Percentiles rank a stretch among this genome's conserved stretches.
These are phyloP conservation scores for Nannochloropsis granulata DNA, from an alignment of 108 stramenopile genomes.

Conservation along the genomic window DNA sequence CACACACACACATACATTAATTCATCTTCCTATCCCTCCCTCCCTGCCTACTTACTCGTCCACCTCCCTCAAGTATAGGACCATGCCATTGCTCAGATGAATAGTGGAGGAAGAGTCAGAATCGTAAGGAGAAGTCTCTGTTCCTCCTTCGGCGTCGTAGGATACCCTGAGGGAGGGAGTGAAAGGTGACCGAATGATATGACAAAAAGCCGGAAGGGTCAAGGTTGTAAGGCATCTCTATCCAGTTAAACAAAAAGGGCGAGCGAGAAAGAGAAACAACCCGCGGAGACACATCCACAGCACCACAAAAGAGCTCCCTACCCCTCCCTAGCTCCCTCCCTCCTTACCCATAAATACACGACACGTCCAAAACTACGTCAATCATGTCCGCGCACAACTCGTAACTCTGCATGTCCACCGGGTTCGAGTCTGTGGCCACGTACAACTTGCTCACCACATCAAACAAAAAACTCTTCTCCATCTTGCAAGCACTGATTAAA, in stretches of 20 bases:
- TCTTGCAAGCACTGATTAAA: constrained; percentile 59
- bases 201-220: not conserved
- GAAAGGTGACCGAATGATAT: not conserved
- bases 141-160: constrained; percentile 17
- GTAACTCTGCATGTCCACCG: constrained; percentile 77
- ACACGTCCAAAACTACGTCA: constrained; percentile 95
- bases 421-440: constrained; percentile 87
- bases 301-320: not conserved
- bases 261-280: not conserved
- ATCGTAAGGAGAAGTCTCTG: constrained; percentile 66
- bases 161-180: not conserved
- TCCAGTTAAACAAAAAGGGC: not conserved
- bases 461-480: constrained; percentile 95
- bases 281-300: too few relatives aligned
- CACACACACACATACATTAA: too few relatives aligned
- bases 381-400: constrained; percentile 98
- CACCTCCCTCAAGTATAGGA: constrained; percentile 82
- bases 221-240: not conserved
- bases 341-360: constrained; percentile 79
- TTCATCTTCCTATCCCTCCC: not conserved
- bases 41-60: not conserved
- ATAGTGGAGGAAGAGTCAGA: constrained; percentile 75
- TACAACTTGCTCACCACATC: constrained; percentile 94
- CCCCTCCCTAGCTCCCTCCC: not conserved
- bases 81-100: constrained; percentile 84